phyloP scores from a whole-genome alignment of 306 rosid genomes.

The Begonia masoniana region DNA sequence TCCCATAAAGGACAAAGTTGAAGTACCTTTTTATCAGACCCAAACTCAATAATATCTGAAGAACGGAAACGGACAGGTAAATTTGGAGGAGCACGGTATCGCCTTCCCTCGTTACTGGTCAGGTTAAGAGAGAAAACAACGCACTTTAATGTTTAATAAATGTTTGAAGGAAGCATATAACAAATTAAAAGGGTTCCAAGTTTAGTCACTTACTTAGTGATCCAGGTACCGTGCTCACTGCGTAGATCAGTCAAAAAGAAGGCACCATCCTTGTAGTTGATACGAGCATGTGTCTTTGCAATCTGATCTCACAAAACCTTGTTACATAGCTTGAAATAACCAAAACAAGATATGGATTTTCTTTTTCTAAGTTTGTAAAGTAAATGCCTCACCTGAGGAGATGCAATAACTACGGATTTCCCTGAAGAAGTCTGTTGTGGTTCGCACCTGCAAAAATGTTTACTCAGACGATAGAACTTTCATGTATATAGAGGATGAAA shows the following conservation, averaged over 20 bases:
- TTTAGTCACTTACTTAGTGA: constrained; percentile 49
- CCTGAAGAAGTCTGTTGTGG: constrained; percentile 24
- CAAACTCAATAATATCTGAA: constrained; percentile 56
- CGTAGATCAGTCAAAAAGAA: constrained; percentile 71
- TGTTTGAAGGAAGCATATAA: no score
- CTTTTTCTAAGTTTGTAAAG: neutral
- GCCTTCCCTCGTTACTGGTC: constrained; percentile 61
- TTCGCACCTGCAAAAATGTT: constrained; percentile 29
- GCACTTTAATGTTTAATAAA: no score
- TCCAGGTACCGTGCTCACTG: constrained; percentile 75
- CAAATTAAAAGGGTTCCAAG: no score
- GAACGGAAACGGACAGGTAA: constrained; percentile 54
- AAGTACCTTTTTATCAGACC: constrained; percentile 64
- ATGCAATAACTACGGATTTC: constrained; percentile 36
- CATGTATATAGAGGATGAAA: neutral
- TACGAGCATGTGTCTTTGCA: constrained; percentile 59
- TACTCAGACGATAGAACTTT: neutral
- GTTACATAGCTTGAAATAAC: constrained; percentile 6
- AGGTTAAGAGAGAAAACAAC: neutral
- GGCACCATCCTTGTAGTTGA: constrained; percentile 57
- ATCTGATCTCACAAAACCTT: constrained; percentile 30
- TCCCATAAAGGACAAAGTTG: neutral
- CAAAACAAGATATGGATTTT: neutral
- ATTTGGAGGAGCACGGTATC: constrained; percentile 42
- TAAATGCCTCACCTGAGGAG: constrained; percentile 43